Percentiles rank a stretch among this genome's conserved stretches.
phyloP scores from a whole-genome alignment of 2,329 filamentous ascomycete species.

The Anthostomella pinea region DNA sequence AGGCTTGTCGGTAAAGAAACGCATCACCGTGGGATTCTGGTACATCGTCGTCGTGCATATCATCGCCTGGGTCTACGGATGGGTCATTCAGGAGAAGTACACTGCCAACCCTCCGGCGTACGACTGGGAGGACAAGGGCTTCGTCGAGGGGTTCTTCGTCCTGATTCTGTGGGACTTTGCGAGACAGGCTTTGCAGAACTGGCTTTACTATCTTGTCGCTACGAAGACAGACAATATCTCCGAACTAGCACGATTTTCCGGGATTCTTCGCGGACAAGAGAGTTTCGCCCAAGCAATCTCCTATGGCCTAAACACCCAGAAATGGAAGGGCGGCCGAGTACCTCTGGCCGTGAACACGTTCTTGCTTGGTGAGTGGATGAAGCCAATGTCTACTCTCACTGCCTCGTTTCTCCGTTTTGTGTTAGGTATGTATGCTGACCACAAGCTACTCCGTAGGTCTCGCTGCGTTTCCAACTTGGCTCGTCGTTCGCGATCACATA shows the following conservation, averaged over 20 bases:
- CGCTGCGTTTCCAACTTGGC: constrained; percentile 30
- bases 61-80: constrained; percentile 49
- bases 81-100: constrained; percentile 52
- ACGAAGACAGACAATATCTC: constrained; percentile 56
- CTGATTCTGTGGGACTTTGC: constrained; percentile 62
- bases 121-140: constrained; percentile 64
- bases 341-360: constrained; percentile 39
- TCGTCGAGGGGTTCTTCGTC: constrained; percentile 64
- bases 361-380: constrained; percentile 37
- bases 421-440: not conserved
- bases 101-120: constrained; percentile 51
- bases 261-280: constrained; percentile 40
- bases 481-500: constrained; percentile 30
- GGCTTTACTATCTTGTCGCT: constrained; percentile 54
- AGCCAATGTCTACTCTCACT: not conserved
- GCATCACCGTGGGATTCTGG: constrained; percentile 43
- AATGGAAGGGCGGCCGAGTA: constrained; percentile 38
- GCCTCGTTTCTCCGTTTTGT: not conserved
- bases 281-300: constrained; percentile 39
- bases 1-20: constrained; percentile 34
- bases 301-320: constrained; percentile 37
- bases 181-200: constrained; percentile 52
- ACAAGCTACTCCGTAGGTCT: constrained; percentile 19
- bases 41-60: constrained; percentile 44
- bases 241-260: constrained; percentile 42